Base-by-base conservation (phyloP, 176 grass and related monocot species). In the Hsuehochloa calcarea region DNA sequence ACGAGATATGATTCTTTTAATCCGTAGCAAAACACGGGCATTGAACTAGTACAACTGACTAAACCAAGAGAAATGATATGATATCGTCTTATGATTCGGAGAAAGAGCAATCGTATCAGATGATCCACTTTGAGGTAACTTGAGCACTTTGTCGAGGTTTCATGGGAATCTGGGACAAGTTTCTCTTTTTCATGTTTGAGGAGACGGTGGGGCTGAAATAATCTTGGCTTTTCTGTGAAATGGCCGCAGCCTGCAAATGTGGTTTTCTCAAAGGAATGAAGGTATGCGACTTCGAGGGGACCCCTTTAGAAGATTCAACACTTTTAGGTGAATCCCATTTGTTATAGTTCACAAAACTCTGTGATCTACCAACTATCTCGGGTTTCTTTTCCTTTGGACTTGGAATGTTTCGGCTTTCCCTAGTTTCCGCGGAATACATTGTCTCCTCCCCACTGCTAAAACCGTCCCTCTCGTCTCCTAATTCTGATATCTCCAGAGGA, bases 401-500 rank as follows among this genome's bases (percentile, higher is more conserved):
- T 49, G 91, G 96, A 47, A 94, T 91, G 70, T 99, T 99, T 87
- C 96, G 68, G 91, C 96, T 99, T 85, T 99, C 96, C 91, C 91
- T 96, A 75, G 96, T 99, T 88, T 99, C 96, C 43, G 93, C 93
- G 0, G 96, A 99, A 81, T 99, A 94, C 93, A 99, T 98, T 45
- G 96, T 96, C 69, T 94, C 91, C 79, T 99, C 93, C n/a, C 90
- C 96, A n/a, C 90, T 90, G 65, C 83, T 90, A 78, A 95, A 99
- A 50, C 86, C 90, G n/a, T 84, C 77, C 77, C 55, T 91, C 23
- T 84, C 83, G 54, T 91, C 80, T 62, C 71, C 88, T 66, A 94
- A 71, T 17, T 92, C 86, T 8, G 91, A 90, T 75, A 83, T 73
- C 37, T 83, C 89, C 34, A 68, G 66, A 23, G 93, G 93, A 75